These are phyloP conservation scores for Hypoxylon rubiginosum DNA, from an alignment of 2,329 filamentous ascomycete genomes.

Conservation along the genomic window DNA sequence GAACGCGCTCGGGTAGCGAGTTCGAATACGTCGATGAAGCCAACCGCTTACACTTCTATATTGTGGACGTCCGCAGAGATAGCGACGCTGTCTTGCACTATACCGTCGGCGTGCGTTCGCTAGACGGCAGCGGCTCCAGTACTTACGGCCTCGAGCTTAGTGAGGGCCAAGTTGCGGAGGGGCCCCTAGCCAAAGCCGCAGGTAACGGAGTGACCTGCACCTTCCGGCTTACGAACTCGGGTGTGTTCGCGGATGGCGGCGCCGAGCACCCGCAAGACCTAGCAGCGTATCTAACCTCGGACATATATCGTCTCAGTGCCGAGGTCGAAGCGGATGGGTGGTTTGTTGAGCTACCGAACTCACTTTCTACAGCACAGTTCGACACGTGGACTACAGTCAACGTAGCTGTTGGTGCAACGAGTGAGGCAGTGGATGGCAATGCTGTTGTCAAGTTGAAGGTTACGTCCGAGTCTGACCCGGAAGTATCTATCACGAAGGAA, in stretches of 20 bases:
- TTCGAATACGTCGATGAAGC: slow-evolving; percentile 63
- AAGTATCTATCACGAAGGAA: slow-evolving; percentile 47
- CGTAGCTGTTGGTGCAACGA: slow-evolving; percentile 58
- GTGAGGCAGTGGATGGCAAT: slow-evolving; percentile 49
- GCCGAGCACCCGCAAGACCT: slow-evolving; percentile 53
- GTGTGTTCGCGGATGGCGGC: slow-evolving; percentile 49
- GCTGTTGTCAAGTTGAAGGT: slow-evolving; percentile 59
- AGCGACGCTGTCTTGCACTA: slow-evolving; percentile 61
- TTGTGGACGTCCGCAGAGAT: slow-evolving; percentile 60
- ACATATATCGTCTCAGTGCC: slow-evolving; percentile 63
- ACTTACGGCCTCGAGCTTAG: slow-evolving; percentile 55
- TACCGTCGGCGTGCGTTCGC: slow-evolving; percentile 61
- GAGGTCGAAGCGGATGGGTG: slow-evolving; percentile 61
- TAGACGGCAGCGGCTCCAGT: slow-evolving; percentile 55
- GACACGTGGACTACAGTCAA: slow-evolving; percentile 56
- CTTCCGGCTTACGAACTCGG: slow-evolving; percentile 63
- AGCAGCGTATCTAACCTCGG: slow-evolving; percentile 57
- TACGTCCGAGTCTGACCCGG: slow-evolving; percentile 60
- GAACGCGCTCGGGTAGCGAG: slow-evolving; percentile 64
- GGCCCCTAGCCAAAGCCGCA: slow-evolving; percentile 45
- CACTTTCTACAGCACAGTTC: slow-evolving; percentile 57
- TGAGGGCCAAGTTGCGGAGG: slow-evolving; percentile 51
- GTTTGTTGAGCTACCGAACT: slow-evolving; percentile 59
- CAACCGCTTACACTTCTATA: slow-evolving; percentile 65
- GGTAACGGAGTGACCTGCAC: slow-evolving; percentile 58